Evolutionary conservation across 23 red algal species (phyloP), one percentile per base, ranked within the genome.

Genomic region (Gracilariopsis chorda): DNA sequence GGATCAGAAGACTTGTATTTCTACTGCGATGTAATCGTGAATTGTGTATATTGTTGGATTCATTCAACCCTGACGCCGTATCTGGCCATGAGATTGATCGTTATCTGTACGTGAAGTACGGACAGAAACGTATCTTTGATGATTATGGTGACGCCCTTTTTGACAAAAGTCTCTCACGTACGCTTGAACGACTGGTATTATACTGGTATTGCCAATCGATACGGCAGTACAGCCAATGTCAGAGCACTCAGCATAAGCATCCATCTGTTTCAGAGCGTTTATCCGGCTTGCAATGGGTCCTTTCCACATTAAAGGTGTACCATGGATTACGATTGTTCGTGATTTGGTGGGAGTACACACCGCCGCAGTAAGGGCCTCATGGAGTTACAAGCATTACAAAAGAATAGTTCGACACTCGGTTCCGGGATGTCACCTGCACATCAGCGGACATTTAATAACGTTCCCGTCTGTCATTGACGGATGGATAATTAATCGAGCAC

Each of bases 351-450:
- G 56, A 11, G 80, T 39, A 19, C 73, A 84, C 76, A 98, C 59
- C 7, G 83, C 91, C 10, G 95, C 95, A 20, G 95, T 85, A 51
- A 98, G 84, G 95, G 95, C n/a, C 95, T 80, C 95, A 98, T 98
- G 5, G 95, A 91, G 40, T 91, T 98, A 29, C 95, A 91, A 16
- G 95, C 95, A 70, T 98, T 98, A 21, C 95, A 91, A 2, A 98
- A 59, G 61, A 85, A 91, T 4, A 98, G 56, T 41, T 80, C 86
- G 21, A 80, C 84, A 11, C 14, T 21, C 33, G 52, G 28, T 36
- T 45, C 62, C 4, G 87, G 87, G 57, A 46, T 71, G 19, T 48
- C 62, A 5, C 94, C 94, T 28, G 39, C 72, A 46, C 68, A 80
- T n/a, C 87, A 87, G 33, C 61, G 32, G 20, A 98, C 86, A 1